These are phyloP conservation scores for Penicillium chermesinum DNA, from an alignment of 495 filamentous ascomycete species.

Conservation along the genomic window DNA sequence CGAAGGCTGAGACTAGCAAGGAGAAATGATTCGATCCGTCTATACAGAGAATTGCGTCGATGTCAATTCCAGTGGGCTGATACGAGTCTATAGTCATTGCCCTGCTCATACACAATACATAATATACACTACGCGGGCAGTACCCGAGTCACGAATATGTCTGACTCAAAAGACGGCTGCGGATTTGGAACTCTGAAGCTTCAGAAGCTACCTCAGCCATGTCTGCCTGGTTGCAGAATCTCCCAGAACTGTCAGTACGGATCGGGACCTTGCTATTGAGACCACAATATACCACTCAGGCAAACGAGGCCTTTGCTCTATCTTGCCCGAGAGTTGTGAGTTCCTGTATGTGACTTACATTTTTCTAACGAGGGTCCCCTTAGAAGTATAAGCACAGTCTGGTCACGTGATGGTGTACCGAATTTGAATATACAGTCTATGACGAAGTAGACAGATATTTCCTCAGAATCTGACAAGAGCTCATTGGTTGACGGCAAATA, in stretches of 20 bases:
- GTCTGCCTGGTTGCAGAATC: constrained; percentile 15
- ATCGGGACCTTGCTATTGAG: constrained; percentile 21
- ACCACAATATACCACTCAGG: constrained; percentile 29
- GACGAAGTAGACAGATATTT: constrained; percentile 21
- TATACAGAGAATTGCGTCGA: too few species aligned
- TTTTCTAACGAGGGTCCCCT: constrained; percentile 28
- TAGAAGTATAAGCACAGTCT: constrained; percentile 35
- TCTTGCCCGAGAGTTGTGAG: constrained; percentile 25
- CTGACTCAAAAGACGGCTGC: constrained; percentile 7
- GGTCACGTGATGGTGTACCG: constrained; percentile 16
- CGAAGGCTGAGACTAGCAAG: too few species aligned
- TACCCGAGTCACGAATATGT: neutral
- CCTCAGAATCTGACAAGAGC: constrained; percentile 17
- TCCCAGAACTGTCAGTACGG: constrained; percentile 24
- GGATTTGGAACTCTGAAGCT: neutral
- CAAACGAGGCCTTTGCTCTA: constrained; percentile 22
- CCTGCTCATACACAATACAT: neutral
- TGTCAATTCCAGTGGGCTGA: too few species aligned
- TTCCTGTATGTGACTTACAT: constrained; percentile 30
- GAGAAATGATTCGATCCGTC: too few species aligned
- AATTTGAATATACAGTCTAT: constrained; percentile 20
- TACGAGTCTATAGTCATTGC: too few species aligned
- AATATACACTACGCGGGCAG: neutral
- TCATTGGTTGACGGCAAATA: constrained; percentile 14
- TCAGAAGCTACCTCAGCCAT: neutral